Evolutionary conservation across 176 grass and related monocot species (phyloP).

Genomic region (Hyparrhenia diplandra): DNA sequence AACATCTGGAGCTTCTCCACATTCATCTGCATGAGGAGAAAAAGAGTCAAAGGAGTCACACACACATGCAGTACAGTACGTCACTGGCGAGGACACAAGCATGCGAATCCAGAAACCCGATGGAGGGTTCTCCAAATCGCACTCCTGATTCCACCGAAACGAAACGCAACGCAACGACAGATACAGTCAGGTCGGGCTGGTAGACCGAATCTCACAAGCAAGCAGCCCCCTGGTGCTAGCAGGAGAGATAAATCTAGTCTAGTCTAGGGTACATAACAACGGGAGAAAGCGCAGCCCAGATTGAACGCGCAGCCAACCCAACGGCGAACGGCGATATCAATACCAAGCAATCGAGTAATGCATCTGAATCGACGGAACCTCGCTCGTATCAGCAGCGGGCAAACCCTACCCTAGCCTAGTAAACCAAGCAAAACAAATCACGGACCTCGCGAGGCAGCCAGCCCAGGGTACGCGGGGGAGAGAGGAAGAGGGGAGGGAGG

Average conservation of each 20-base stretch:
- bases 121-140: neutral
- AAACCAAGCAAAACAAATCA: neutral
- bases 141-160: neutral
- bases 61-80: neutral
- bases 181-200: too few relatives aligned
- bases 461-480: neutral
- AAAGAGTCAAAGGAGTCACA: neutral
- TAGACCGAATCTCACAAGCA: neutral
- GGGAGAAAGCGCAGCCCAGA: neutral
- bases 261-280: neutral
- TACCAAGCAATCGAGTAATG: neutral
- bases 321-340: neutral
- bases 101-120: neutral
- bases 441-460: neutral
- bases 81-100: neutral
- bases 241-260: neutral
- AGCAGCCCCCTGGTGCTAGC: neutral
- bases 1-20: constrained; percentile 72
- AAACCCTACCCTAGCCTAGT: neutral
- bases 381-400: neutral
- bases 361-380: neutral
- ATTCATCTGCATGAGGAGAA: constrained; percentile 46
- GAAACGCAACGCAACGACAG: too few relatives aligned
- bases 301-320: neutral
- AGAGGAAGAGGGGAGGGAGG: neutral